Evolutionary conservation across 257 asterid genomes (phyloP).

Genomic region (Solanum bukasovii): DNA sequence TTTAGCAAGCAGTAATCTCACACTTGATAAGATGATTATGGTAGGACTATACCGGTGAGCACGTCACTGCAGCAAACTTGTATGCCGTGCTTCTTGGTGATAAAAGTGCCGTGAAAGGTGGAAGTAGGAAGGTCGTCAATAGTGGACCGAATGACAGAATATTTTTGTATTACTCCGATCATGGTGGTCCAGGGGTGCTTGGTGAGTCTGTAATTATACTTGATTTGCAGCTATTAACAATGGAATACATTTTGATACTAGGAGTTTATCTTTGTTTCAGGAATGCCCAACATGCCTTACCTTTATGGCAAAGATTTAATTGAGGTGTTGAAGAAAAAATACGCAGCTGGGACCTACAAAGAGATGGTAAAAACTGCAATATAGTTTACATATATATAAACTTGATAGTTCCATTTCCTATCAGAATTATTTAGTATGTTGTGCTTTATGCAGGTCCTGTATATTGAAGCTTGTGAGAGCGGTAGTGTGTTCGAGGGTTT

Average conservation of each 20-base stretch:
- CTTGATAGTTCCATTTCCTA: neutral
- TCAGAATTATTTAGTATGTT: neutral
- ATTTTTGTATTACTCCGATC: conserved; percentile 78
- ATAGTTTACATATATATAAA: neutral
- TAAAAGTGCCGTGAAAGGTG: conserved; percentile 51
- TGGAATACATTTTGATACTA: neutral
- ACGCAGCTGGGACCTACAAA: conserved; percentile 54
- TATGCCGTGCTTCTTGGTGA: conserved; percentile 78
- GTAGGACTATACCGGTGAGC: conserved; percentile 76
- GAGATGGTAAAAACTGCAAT: conserved; percentile 49
- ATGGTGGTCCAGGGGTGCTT: conserved; percentile 93
- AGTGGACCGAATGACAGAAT: conserved; percentile 67
- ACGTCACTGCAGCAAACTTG: conserved; percentile 48
- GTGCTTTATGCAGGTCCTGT: conserved; percentile 42
- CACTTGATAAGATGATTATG: neutral
- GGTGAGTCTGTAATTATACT: conserved; percentile 30
- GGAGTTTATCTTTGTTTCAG: conserved; percentile 13
- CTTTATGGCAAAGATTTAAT: conserved; percentile 67
- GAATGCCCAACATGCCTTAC: conserved; percentile 69
- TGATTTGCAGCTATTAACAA: neutral
- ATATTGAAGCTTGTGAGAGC: conserved; percentile 85
- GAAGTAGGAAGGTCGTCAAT: conserved; percentile 65
- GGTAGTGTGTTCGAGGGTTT: conserved; percentile 85
- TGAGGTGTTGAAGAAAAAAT: conserved; percentile 64
- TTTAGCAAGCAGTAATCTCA: neutral